Base-by-base conservation (phyloP, 257 asterid genomes). In the Lavandula angustifolia region DNA sequence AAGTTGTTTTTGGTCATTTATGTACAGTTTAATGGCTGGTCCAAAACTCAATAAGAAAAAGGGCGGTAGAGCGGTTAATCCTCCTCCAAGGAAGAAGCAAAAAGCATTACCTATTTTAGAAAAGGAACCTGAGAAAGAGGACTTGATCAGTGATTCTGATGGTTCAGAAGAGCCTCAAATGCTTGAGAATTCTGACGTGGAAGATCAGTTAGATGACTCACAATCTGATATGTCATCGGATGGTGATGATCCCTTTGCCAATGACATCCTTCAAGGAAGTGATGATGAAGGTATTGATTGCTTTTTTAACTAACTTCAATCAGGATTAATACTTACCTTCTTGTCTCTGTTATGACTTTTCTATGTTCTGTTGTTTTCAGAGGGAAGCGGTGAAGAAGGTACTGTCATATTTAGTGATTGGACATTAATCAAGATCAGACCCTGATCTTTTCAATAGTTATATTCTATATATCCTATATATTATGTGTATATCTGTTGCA, bases 221-320 rank as follows among this genome's bases (percentile, higher is more conserved):
- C 86, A 77, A 58, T 88, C 92, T 50, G 95, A 85, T 3, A 73
- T 89, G 72, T 88, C 91, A 3, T 83, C 95, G 5, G 88, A 72
- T n/a, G 87, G 85, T 16, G 96, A 91, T 67, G 96, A 89, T 64
- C 84, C 91, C 1, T 79, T 85, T 62, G 88, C 92, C 18, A 73
- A 62, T 41, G 95, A 92, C 68, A 81, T 92, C 72, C 85, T 92
- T 54, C 77, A 69, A 67, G 88, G 81, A 48, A 73, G 76, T 80
- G 85, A 74, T 18, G 94, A 81, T 73, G 92, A 69, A 80, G 97
- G 92, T 88, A 62, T 55, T 44, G 42, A 12, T 60, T 53, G 65
- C 34, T 3, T 63, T 27, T 7, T 60, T 35, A 9, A 18, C 35
- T 69, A 16, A 13, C 16, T 31, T 71, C 44, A 67, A 40, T 22